Base-by-base conservation (phyloP, 768 basidiomycete genomes). In the Leccinum boreale region DNA sequence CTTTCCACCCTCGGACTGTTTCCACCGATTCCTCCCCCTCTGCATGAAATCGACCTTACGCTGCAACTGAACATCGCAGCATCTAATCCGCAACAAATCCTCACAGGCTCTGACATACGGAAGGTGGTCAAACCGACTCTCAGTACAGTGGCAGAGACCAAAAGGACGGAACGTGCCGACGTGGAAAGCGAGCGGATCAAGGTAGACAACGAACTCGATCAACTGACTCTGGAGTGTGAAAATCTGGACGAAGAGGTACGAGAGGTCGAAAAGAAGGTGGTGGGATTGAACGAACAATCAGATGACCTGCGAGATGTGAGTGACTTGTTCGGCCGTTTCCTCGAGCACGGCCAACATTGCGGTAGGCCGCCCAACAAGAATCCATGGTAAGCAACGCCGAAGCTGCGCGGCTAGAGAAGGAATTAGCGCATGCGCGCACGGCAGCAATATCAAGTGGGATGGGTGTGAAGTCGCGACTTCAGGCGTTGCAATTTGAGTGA, bases 141-240 rank as follows among this genome's bases (percentile, higher is more conserved):
- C 28, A 85, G 80, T 57, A 75, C 79, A 4, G 78, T 90, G 46
- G 87, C 88, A 3, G 90, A 94, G 70, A 76, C 79, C 48, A 89
- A 87, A 67, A 78, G 92, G 55, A 78, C 79, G 33, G 85, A 90
- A 61, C 81, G 85, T 26, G 86, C 87, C 9, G 71, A 80, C 23
- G 73, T 92, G 53, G 89, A 92, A 73, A 90, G 84, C 59, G 88
- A 91, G 60, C 81, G 84, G 46, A 89, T 94, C 61, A 84, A 82
- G 63, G 81, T 92, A 26, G 92, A 94, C 59, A 84, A 95, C 62
- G 88, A 91, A 59, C 81, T 92, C 10, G 94, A 96, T 67, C 82
- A 88, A 62, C 73, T 92, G 53, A 82, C 80, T 0, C 74, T 85
- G 54, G 86, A 90, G 59, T 90, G 89, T 66, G 92, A 95, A 70